Evolutionary conservation across 2,329 filamentous ascomycete genomes (phyloP).

Genomic region (Aureobasidium uvarum): DNA sequence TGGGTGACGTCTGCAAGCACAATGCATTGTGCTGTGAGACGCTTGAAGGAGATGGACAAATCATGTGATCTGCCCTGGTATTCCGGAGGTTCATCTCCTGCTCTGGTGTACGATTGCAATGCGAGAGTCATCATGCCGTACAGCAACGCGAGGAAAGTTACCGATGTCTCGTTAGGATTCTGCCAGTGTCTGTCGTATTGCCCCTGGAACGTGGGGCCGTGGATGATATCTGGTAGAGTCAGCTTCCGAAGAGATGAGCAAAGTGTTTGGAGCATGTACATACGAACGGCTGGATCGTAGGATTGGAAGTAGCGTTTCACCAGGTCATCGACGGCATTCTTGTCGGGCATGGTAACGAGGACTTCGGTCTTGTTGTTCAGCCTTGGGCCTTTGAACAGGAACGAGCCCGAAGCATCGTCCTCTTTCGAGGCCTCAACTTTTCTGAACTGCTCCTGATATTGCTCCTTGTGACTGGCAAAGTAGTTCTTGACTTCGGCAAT

Average conservation of each 20-base stretch:
- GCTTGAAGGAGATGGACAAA: constrained; percentile 57
- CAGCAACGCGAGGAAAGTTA: constrained; percentile 76
- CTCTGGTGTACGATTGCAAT: constrained; percentile 74
- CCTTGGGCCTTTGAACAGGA: constrained; percentile 71
- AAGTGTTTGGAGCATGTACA: constrained; percentile 39
- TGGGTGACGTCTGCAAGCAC: constrained; percentile 74
- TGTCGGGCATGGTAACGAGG: constrained; percentile 73
- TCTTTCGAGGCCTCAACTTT: constrained; percentile 68
- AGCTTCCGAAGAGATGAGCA: background rate
- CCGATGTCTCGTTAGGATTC: constrained; percentile 66
- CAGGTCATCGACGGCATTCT: constrained; percentile 77
- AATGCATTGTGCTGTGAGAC: constrained; percentile 74
- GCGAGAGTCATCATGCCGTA: constrained; percentile 75
- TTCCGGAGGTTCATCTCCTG: constrained; percentile 75
- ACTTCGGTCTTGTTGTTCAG: constrained; percentile 73
- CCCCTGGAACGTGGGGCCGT: constrained; percentile 77
- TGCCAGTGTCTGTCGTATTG: constrained; percentile 68
- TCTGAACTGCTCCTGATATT: constrained; percentile 77
- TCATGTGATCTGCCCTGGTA: constrained; percentile 64
- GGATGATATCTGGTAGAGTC: constrained; percentile 44
- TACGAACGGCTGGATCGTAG: constrained; percentile 61
- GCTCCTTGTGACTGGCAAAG: constrained; percentile 81
- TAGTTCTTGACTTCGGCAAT: constrained; percentile 94
- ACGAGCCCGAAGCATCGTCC: constrained; percentile 65
- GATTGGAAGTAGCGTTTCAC: constrained; percentile 91